Conservation (phyloP, 2,329 filamentous ascomycete genomes). For the Botrytis porri region DNA sequence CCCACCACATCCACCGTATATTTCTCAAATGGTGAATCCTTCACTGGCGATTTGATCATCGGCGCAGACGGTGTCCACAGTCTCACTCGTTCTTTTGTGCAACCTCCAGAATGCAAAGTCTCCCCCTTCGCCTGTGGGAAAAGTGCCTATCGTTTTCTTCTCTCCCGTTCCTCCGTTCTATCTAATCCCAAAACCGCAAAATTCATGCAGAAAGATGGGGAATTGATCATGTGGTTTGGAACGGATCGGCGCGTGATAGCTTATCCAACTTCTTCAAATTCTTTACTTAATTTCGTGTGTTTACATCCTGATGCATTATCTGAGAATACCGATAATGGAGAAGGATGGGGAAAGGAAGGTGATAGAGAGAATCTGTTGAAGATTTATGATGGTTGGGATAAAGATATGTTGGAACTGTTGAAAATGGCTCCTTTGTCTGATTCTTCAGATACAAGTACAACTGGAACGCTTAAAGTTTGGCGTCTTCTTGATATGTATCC, state of each 20-base stretch:
- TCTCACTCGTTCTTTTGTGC: not conserved
- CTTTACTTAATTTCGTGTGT: conserved; percentile 48
- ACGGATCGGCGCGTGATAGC: conserved; percentile 46
- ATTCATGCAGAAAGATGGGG: conserved; percentile 35
- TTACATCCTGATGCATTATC: conserved; percentile 47
- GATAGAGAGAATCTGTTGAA: not conserved
- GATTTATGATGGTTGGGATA: conserved; percentile 11
- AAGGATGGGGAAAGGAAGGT: conserved; percentile 3
- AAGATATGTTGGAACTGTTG: conserved; percentile 4
- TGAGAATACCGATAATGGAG: conserved; percentile 39
- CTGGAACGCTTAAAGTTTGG: conserved; percentile 51
- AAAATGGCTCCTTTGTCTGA: not conserved
- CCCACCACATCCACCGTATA: conserved; percentile 42
- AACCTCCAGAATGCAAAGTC: not conserved
- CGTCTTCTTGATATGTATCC: conserved; percentile 60
- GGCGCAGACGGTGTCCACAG: conserved; percentile 14
- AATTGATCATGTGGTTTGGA: conserved; percentile 43
- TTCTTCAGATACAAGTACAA: conserved; percentile 21
- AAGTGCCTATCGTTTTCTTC: conserved; percentile 30
- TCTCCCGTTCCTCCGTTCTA: conserved; percentile 28
- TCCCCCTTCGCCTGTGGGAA: conserved; percentile 24
- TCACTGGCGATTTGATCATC: not conserved
- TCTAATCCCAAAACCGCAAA: conserved; percentile 40
- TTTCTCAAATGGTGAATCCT: conserved; percentile 44
- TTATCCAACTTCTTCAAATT: conserved; percentile 48